Base-by-base conservation (phyloP, 257 asterid species). In the Datura wrightii region DNA sequence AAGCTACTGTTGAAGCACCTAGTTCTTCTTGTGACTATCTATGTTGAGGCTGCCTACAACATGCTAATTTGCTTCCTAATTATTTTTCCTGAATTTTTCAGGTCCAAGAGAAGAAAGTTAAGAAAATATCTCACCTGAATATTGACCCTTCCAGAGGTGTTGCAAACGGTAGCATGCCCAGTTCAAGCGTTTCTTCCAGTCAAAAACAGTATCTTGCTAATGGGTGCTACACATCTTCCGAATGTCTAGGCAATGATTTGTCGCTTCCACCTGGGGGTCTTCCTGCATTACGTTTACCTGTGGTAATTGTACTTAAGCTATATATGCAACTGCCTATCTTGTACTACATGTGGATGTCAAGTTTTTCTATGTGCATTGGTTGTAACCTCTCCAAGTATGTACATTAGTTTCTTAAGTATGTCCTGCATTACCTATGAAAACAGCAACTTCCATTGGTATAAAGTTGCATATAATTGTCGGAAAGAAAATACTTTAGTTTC, bases 51-150 rank as follows among this genome's bases (percentile, higher is more conserved):
- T 78, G 46, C 63, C 82, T 78, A 78, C 80, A 52, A 31, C 46
- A 31, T 50, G 63, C 63, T 48, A 41, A 58, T 80, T 44, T 11
- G 58, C 54, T 81, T 67, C 48, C 85, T 63, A n/a, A 34, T 82
- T 62, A 10, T 79, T 78, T 79, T 42, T 63, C 84, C 56, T 87
- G 85, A 14, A 85, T 59, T 84, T 85, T 79, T 84, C 97, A 97
- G 99, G 99, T 97, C 84, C 99, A 92, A 88, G 99, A 95, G 93
- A 97, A 95, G 95, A 95, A 97, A 85, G 91, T 97, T 85, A 95
- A 97, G 96, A 97, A 94, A 91, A 87, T 97, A 72, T 89, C 97
- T 83, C 97, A 94, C 1, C 89, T 97, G 97, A 97, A 96, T 86
- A 84, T 89, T 42, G 98, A 92, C 86, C 87, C 94, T 85, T 87